These are phyloP conservation scores for Nannizziopsis arthrosporioides DNA, from an alignment of 2,329 filamentous ascomycete genomes.

Conservation along the genomic window DNA sequence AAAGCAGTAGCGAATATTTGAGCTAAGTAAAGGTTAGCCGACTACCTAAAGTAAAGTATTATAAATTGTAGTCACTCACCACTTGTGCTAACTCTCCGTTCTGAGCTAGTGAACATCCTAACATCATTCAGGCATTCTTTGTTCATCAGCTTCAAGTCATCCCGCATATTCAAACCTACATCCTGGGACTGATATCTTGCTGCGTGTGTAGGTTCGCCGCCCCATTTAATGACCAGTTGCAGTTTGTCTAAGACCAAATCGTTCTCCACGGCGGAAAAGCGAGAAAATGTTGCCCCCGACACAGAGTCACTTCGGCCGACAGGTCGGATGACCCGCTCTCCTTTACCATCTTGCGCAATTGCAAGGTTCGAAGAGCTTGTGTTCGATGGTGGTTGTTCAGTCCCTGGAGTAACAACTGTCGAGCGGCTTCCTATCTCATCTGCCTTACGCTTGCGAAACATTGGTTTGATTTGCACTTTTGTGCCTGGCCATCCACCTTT, in stretches of 20 bases:
- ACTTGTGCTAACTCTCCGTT: constrained; percentile 85
- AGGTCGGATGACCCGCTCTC: constrained; percentile 28
- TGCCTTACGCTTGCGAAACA: constrained; percentile 83
- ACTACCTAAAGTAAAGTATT: neutral
- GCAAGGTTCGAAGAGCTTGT: constrained; percentile 42
- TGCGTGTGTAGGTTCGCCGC: constrained; percentile 93
- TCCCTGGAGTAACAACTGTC: constrained; percentile 12
- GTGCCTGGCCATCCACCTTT: constrained; percentile 92
- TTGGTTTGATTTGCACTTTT: constrained; percentile 97
- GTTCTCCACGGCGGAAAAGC: constrained; percentile 86
- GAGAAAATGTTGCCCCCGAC: constrained; percentile 80
- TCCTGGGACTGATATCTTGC: constrained; percentile 94
- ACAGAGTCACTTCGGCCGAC: constrained; percentile 68
- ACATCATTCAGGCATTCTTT: constrained; percentile 85
- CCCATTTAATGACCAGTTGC: constrained; percentile 98
- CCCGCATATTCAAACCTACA: constrained; percentile 87
- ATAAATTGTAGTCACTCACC: constrained; percentile 29
- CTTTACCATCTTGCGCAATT: constrained; percentile 18
- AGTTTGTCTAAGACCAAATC: constrained; percentile 89
- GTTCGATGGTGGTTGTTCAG: constrained; percentile 32
- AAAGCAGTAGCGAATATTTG: constrained; percentile 93
- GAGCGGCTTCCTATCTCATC: constrained; percentile 40
- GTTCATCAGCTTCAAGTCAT: constrained; percentile 87
- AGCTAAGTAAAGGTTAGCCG: constrained; percentile 36
- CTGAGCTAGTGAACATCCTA: constrained; percentile 88